These are phyloP conservation scores for Yarrowia phangngaensis DNA, from an alignment of 805 yeast species.

Conservation along the genomic window DNA sequence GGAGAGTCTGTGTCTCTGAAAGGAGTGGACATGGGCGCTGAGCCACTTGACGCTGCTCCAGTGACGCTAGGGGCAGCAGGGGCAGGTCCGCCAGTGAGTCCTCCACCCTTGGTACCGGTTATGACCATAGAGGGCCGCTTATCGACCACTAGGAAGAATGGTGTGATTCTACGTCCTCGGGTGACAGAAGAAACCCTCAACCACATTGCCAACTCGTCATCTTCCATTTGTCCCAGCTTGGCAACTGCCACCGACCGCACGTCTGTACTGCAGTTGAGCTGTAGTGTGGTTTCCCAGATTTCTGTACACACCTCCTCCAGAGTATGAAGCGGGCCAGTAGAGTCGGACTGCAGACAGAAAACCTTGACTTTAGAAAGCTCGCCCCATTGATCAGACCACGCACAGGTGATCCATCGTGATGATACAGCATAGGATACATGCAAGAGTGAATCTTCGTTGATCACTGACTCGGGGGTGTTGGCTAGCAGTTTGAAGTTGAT, in stretches of 20 bases:
- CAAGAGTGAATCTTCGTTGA: slow-evolving; percentile 67
- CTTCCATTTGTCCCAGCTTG: slow-evolving; percentile 40
- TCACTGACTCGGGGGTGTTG: slow-evolving; percentile 37
- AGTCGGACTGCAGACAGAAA: slow-evolving; percentile 36
- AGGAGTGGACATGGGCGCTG: slow-evolving; percentile 8
- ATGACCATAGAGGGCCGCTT: slow-evolving; percentile 12
- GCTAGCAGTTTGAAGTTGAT: slow-evolving; percentile 35
- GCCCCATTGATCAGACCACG: slow-evolving; percentile 88
- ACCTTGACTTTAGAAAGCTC: slow-evolving; percentile 56
- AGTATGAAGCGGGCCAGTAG: slow-evolving; percentile 2
- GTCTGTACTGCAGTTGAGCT: slow-evolving; percentile 28
- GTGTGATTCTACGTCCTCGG: slow-evolving; percentile 2
- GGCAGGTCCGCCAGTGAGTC: slow-evolving; percentile 1
- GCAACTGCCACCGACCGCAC: slow-evolving; percentile 41
- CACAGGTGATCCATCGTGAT: slow-evolving; percentile 77
- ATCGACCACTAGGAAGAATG: slow-evolving; percentile 10
- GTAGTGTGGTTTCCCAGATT: slow-evolving; percentile 39
- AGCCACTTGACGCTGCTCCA: slow-evolving; percentile 3
- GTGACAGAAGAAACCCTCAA: slow-evolving; percentile 27
- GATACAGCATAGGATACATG: slow-evolving; percentile 86
- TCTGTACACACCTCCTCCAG: slow-evolving; percentile 37
- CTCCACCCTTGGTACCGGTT: not conserved
- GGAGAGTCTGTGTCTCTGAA: slow-evolving; percentile 36
- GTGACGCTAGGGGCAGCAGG: slow-evolving; percentile 3
- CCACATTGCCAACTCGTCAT: slow-evolving; percentile 39